Percentiles rank a stretch among this genome's conserved stretches.
phyloP scores from a whole-genome alignment of 2,329 filamentous ascomycete species.

The Fusarium sp. region DNA sequence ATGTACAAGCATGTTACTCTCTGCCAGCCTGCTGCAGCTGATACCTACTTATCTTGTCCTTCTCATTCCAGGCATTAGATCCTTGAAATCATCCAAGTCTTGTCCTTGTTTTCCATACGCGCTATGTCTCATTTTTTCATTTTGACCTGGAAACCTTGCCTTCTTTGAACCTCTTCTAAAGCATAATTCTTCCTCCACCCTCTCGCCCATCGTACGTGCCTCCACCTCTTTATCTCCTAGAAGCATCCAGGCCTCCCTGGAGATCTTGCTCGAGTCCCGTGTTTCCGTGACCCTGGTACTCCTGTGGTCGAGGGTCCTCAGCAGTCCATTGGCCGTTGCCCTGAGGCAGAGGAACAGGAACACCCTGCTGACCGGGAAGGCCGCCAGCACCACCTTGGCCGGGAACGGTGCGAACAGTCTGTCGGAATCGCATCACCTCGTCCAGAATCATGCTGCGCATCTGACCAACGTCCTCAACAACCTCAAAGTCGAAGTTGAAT shows the following conservation, averaged over 20 bases:
- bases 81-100: slow-evolving; percentile 26
- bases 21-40: slow-evolving; percentile 9
- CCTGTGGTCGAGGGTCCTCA: slow-evolving; percentile 73
- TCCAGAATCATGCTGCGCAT: slow-evolving; percentile 98
- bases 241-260: slow-evolving; percentile 61
- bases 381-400: slow-evolving; percentile 53
- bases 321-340: slow-evolving; percentile 69
- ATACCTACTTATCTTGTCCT: neutral
- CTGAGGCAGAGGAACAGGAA: slow-evolving; percentile 68
- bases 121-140: slow-evolving; percentile 9
- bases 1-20: slow-evolving; percentile 21
- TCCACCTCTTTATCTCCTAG: slow-evolving; percentile 52
- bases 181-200: slow-evolving; percentile 8
- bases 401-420: slow-evolving; percentile 68
- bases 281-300: slow-evolving; percentile 65
- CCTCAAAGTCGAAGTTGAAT: slow-evolving; percentile 98
- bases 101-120: slow-evolving; percentile 11
- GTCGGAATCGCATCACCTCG: slow-evolving; percentile 91
- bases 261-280: slow-evolving; percentile 71
- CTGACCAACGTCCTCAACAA: slow-evolving; percentile 93
- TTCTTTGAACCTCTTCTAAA: slow-evolving; percentile 19
- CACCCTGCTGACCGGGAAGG: slow-evolving; percentile 56
- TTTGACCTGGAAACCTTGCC: slow-evolving; percentile 17
- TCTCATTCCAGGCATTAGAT: slow-evolving; percentile 35
- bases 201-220: neutral